Percentiles rank a stretch among this genome's conserved stretches.
Evolutionary conservation across 257 asterid genomes (phyloP).

Genomic region (Primulina tabacum): DNA sequence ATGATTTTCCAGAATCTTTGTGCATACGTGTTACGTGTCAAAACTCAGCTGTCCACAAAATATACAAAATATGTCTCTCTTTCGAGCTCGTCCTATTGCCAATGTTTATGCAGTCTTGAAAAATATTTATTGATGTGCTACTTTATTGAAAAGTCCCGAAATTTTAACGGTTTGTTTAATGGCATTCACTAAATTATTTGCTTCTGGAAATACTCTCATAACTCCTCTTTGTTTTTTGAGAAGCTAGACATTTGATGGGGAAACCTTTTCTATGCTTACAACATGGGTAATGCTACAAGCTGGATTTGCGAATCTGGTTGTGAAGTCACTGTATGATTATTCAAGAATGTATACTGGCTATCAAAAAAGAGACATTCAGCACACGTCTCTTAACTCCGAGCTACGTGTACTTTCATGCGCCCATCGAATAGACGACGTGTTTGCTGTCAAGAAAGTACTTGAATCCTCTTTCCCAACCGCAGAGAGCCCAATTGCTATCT

Average conservation of each 20-base stretch:
- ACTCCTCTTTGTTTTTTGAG: background rate
- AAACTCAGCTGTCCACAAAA: too few relatives aligned
- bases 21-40: too few relatives aligned
- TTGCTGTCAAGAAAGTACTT: slow-evolving; percentile 41
- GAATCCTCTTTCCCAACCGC: slow-evolving; percentile 52
- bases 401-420: slow-evolving; percentile 54
- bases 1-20: too few relatives aligned
- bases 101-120: too few relatives aligned
- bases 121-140: background rate
- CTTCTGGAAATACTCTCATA: background rate
- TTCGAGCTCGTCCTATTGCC: too few relatives aligned
- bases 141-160: too few relatives aligned
- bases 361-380: slow-evolving; percentile 64
- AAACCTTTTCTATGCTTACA: slow-evolving; percentile 59
- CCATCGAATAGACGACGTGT: slow-evolving; percentile 54
- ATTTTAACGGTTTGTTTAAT: too few relatives aligned
- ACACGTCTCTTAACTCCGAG: slow-evolving; percentile 46
- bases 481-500: slow-evolving; percentile 51
- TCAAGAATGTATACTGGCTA: slow-evolving; percentile 64
- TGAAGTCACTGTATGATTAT: slow-evolving; percentile 45
- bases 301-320: slow-evolving; percentile 30
- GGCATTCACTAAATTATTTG: background rate
- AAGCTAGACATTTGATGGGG: slow-evolving; percentile 62
- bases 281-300: slow-evolving; percentile 49
- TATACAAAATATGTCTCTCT: too few relatives aligned